Conservation (phyloP, 1,284 basidiomycete genomes). For the Pulchroboletus neoregius region DNA sequence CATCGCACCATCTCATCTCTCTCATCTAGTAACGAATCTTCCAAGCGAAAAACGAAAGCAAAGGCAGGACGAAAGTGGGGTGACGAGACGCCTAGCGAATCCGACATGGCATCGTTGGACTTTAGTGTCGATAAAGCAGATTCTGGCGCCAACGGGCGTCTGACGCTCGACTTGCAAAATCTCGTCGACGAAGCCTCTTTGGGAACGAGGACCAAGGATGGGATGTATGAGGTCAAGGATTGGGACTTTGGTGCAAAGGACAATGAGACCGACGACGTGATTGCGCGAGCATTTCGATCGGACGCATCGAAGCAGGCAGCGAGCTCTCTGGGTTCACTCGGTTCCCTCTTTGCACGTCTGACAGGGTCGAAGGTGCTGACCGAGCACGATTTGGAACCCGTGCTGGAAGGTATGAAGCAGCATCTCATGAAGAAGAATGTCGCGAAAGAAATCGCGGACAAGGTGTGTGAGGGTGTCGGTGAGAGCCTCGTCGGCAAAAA, state of each 20-base stretch:
- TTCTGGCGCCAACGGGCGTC: constrained; percentile 31
- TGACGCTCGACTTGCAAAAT: constrained; percentile 51
- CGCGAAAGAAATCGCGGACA: constrained; percentile 91
- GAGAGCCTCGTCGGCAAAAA: constrained; percentile 88
- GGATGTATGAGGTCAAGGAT: constrained; percentile 92
- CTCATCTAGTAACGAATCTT: constrained; percentile 53
- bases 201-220: constrained; percentile 77
- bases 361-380: constrained; percentile 84
- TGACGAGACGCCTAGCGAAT: constrained; percentile 70
- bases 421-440: constrained; percentile 99
- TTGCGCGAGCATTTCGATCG: constrained; percentile 51
- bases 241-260: constrained; percentile 66
- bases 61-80: constrained; percentile 94
- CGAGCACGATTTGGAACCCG: constrained; percentile 81
- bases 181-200: constrained; percentile 78
- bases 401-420: constrained; percentile 91
- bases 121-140: constrained; percentile 61
- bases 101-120: constrained; percentile 88
- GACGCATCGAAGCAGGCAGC: constrained; percentile 36
- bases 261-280: constrained; percentile 51
- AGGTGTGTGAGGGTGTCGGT: constrained; percentile 91
- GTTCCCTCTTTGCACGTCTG: constrained; percentile 77
- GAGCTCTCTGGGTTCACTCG: constrained; percentile 61
- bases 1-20: constrained; percentile 4
- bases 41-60: constrained; percentile 56